Percentiles rank a stretch among this genome's conserved stretches.
Evolutionary conservation across 768 basidiomycete genomes (phyloP).

Genomic region (Punctularia strigosozonata): DNA sequence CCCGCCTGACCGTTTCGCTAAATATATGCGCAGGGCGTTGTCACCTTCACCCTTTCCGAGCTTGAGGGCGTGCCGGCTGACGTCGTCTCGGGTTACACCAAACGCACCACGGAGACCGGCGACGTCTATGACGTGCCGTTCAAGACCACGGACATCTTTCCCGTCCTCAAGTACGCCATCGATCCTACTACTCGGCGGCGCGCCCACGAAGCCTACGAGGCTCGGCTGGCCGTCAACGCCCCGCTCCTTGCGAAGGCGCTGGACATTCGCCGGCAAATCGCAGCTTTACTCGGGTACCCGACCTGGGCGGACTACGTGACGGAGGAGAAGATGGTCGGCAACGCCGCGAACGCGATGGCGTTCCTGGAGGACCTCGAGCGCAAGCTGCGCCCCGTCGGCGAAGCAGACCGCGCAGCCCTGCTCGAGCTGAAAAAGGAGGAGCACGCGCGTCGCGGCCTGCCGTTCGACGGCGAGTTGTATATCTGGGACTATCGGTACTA

Average conservation of each 20-base stretch:
- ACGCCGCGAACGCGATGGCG: conserved; percentile 45
- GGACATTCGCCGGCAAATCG: conserved; percentile 58
- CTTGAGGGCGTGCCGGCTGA: conserved; percentile 73
- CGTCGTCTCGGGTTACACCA: conserved; percentile 67
- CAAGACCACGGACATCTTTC: conserved; percentile 77
- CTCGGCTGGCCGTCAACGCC: conserved; percentile 55
- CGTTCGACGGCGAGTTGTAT: conserved; percentile 64
- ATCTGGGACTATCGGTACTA: conserved; percentile 82
- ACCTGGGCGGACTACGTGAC: conserved; percentile 82
- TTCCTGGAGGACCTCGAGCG: conserved; percentile 69
- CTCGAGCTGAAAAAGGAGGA: conserved; percentile 70
- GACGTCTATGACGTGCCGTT: conserved; percentile 65
- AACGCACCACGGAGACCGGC: conserved; percentile 43
- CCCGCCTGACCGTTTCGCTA: background rate
- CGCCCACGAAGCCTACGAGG: conserved; percentile 60
- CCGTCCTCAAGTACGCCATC: conserved; percentile 71
- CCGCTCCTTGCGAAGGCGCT: conserved; percentile 59
- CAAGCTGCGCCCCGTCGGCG: conserved; percentile 63
- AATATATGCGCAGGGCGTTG: conserved; percentile 30
- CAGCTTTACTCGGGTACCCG: conserved; percentile 54
- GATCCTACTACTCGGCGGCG: conserved; percentile 54
- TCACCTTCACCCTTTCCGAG: conserved; percentile 60
- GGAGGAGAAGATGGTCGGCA: conserved; percentile 81
- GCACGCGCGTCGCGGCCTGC: conserved; percentile 42
- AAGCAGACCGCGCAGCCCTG: conserved; percentile 54